These are phyloP conservation scores for Zygosaccharomyces sapae DNA, from an alignment of 1,139 yeast genomes.

Conservation along the genomic window DNA sequence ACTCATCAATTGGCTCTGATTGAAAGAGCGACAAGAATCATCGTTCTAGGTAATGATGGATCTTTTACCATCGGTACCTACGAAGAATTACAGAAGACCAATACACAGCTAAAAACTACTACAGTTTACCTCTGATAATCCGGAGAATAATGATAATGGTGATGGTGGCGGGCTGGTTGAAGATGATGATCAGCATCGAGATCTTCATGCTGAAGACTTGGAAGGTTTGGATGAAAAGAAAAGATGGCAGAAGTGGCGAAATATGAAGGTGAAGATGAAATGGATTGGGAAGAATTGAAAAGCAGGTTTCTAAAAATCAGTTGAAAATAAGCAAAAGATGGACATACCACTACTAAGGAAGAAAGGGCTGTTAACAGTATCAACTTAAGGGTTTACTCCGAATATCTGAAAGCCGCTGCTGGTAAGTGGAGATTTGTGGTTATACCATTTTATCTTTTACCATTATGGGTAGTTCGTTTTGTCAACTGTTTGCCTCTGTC, in stretches of 20 bases:
- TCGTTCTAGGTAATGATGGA: conserved; percentile 69
- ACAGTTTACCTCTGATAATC: conserved; percentile 42
- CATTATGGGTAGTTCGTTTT: conserved; percentile 48
- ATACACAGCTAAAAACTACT: conserved; percentile 51
- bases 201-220: conserved; percentile 22
- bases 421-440: conserved; percentile 44
- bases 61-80: conserved; percentile 54
- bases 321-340: conserved; percentile 22
- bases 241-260: conserved; percentile 20
- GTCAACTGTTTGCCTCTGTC: conserved; percentile 61
- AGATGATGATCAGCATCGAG: conserved; percentile 32
- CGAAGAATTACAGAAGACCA: conserved; percentile 43
- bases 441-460: conserved; percentile 43
- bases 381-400: conserved; percentile 43
- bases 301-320: conserved; percentile 21
- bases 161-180: conserved; percentile 23
- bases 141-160: conserved; percentile 28
- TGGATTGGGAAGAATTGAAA: conserved; percentile 21
- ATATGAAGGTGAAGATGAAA: conserved; percentile 25
- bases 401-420: conserved; percentile 46
- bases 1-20: conserved; percentile 79
- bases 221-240: conserved; percentile 21
- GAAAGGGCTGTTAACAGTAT: conserved; percentile 49
- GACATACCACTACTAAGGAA: conserved; percentile 45
- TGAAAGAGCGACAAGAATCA: conserved; percentile 61